Base-by-base conservation (phyloP, 2,329 filamentous ascomycete genomes). In the Fusarium odoratissimum region DNA sequence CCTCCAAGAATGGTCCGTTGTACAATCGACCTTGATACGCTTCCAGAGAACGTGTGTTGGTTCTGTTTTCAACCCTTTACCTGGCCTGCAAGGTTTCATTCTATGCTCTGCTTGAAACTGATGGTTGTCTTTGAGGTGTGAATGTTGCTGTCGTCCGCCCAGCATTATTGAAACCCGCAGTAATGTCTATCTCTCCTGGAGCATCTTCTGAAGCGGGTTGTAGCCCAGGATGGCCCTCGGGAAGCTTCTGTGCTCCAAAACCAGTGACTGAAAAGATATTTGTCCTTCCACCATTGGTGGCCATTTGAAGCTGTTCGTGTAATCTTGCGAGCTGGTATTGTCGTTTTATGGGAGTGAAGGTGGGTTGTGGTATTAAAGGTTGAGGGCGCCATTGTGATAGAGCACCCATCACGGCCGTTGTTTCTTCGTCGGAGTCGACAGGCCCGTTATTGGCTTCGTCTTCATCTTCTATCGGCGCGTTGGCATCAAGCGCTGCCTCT, bases 341-440 rank as follows among this genome's bases (percentile, higher is more conserved):
- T 16, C 89, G 85, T 75, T 88, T 88, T 65, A 92, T 90, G 7
- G 90, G 90, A 9, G 85, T 83, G 72, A 91, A 89, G 4, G 89
- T 79, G 7, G 85, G 89, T 78, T 93, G 91, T 12, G 91, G 90
- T 33, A 94, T 88, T 8, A 97, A 84, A 1, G 95, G 95, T 71
- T 92, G 91, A 0, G 95, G 95, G 46, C 91, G 91, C 84, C 93
- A 94, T 60, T 91, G 90, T 30, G 91, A 86, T 60, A 95, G 88
- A 12, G 93, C 93, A 37, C 89, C 86, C 94, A 98, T 97, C 57
- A 98, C 93, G 1, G 92, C 88, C 54, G 95, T 92, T 56, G 94
- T 94, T 82, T 99, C 96, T 84, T 98, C 96, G 79, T 99, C 96
- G 5, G 93, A 96, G 81, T 99, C 96, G 41, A 99, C 90, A 3